Conservation (phyloP, 176 grass and related monocot genomes). For the Alloteropsis semialata region DNA sequence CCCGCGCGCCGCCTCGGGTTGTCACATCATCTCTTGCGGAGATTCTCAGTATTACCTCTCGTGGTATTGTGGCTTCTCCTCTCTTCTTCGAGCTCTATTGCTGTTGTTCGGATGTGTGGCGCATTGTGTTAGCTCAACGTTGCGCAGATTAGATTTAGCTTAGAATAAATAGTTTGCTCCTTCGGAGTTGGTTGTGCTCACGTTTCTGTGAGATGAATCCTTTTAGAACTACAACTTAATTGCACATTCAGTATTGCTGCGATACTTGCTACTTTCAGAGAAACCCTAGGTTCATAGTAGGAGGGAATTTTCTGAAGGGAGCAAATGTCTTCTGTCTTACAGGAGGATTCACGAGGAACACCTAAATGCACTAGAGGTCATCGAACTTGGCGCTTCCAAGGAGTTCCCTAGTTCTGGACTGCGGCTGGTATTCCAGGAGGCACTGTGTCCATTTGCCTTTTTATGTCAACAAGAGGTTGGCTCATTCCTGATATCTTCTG, state of each 20-base stretch:
- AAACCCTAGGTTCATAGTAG: conserved; percentile 30
- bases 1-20: conserved; percentile 56
- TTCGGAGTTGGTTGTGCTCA: not conserved
- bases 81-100: not conserved
- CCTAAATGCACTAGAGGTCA: conserved; percentile 68
- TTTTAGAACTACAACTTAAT: not conserved
- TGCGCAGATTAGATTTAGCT: not conserved
- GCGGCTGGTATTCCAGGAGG: conserved; percentile 78
- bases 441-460: conserved; percentile 67
- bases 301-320: conserved; percentile 16
- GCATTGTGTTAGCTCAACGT: not conserved
- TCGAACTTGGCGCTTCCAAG: conserved; percentile 54
- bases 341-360: conserved; percentile 90
- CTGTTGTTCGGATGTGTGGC: not conserved
- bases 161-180: not conserved
- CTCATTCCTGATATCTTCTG: conserved; percentile 24
- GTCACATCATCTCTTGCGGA: conserved; percentile 36
- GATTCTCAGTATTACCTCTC: conserved; percentile 57
- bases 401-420: conserved; percentile 75
- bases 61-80: conserved; percentile 48
- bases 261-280: not conserved
- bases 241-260: not conserved
- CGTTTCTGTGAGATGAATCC: not conserved
- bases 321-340: conserved; percentile 15
- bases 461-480: conserved; percentile 70